Evolutionary conservation across 176 grass and related monocot genomes (phyloP).

Genomic region (Carex littledalei): DNA sequence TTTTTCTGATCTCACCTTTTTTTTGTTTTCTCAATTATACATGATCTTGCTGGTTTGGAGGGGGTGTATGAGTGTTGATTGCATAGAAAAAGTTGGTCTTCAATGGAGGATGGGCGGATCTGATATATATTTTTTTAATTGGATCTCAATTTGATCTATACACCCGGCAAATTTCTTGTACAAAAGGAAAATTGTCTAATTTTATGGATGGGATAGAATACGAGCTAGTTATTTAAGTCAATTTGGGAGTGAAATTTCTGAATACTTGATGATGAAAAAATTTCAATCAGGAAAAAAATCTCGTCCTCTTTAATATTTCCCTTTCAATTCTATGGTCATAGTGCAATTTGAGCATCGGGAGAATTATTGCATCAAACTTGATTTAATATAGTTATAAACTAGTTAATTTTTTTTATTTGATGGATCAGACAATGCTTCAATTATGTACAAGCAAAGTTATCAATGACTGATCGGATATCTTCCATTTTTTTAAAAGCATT

Average conservation of each 20-base stretch:
- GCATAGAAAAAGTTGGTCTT: not conserved
- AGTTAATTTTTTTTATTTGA: not conserved
- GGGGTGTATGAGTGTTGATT: slow-evolving; percentile 2
- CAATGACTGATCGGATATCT: not conserved
- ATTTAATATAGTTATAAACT: not conserved
- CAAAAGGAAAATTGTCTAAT: slow-evolving; percentile 19
- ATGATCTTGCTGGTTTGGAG: not conserved
- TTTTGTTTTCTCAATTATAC: not conserved
- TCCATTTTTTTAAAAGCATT: not conserved
- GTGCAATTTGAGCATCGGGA: not conserved
- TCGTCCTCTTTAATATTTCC: not conserved
- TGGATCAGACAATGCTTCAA: not conserved
- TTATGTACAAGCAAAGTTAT: not conserved
- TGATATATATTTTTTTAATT: slow-evolving; percentile 19
- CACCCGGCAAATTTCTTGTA: slow-evolving; percentile 14
- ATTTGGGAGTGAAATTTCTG: not conserved
- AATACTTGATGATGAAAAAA: not conserved
- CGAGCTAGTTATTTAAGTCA: not conserved
- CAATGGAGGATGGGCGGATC: slow-evolving; percentile 23
- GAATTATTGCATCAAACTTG: not conserved
- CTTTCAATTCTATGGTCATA: not conserved
- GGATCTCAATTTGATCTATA: slow-evolving; percentile 22
- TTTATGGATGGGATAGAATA: slow-evolving; percentile 16
- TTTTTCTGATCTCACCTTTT: not conserved
- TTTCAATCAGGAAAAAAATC: not conserved